A percentile compares a stretch with the other conserved stretches of the same genome.
phyloP scores from a whole-genome alignment of 2,329 filamentous ascomycete species.

The Leptographium procerum region DNA sequence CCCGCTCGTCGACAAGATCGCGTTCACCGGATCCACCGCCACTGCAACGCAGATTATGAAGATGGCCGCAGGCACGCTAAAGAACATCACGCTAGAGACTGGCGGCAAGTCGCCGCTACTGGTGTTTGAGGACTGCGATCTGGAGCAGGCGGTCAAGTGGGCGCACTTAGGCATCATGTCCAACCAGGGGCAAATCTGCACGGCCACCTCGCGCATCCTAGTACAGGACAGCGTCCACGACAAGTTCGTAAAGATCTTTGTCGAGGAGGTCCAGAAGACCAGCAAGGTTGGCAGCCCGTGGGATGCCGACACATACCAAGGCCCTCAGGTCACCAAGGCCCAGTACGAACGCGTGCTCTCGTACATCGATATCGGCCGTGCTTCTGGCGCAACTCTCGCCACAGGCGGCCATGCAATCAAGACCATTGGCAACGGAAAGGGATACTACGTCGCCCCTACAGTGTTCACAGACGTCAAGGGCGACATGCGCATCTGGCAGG shows the following conservation, averaged over 20 bases:
- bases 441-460: slow-evolving; percentile 13
- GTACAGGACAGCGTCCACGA: slow-evolving; percentile 48
- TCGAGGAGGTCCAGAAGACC: slow-evolving; percentile 17
- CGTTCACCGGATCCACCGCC: slow-evolving; percentile 60
- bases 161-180: slow-evolving; percentile 39
- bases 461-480: slow-evolving; percentile 11
- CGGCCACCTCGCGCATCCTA: slow-evolving; percentile 60
- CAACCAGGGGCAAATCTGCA: slow-evolving; percentile 64
- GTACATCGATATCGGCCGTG: slow-evolving; percentile 43
- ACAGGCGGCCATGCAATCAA: not conserved
- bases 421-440: slow-evolving; percentile 3
- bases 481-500: slow-evolving; percentile 22
- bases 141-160: slow-evolving; percentile 36
- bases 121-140: slow-evolving; percentile 48
- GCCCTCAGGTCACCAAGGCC: slow-evolving; percentile 49
- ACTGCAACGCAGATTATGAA: slow-evolving; percentile 61
- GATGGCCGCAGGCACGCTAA: slow-evolving; percentile 46
- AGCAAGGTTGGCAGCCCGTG: slow-evolving; percentile 50
- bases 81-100: slow-evolving; percentile 47
- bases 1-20: slow-evolving; percentile 55
- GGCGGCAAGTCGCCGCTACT: slow-evolving; percentile 50
- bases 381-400: not conserved
- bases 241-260: slow-evolving; percentile 46
- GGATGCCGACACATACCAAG: slow-evolving; percentile 36
- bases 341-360: slow-evolving; percentile 52